These are phyloP conservation scores for Tetracentron sinense DNA, from an alignment of 164 flowering plant species.

Conservation along the genomic window DNA sequence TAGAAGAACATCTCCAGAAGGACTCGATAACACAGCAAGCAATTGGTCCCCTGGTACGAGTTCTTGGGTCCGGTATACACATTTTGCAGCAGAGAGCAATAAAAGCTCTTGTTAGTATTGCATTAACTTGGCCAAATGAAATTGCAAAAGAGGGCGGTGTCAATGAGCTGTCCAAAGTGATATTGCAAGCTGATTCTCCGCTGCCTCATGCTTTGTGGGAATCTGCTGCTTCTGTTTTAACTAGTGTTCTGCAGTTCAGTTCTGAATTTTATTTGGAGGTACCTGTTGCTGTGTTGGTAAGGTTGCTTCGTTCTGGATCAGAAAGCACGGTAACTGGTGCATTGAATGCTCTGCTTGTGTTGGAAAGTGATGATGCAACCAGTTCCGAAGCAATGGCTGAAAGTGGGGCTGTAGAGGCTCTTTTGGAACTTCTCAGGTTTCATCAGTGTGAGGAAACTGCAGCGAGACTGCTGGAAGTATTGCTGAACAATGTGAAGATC, in stretches of 20 bases:
- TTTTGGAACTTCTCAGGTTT: constrained; percentile 59
- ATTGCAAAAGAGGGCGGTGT: constrained; percentile 99
- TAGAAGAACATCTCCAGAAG: constrained; percentile 89
- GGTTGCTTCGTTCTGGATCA: constrained; percentile 80
- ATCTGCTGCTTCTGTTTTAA: constrained; percentile 78
- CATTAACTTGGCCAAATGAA: constrained; percentile 92
- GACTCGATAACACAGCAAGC: constrained; percentile 73
- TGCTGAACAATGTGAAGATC: constrained; percentile 74
- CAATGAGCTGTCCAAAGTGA: constrained; percentile 77
- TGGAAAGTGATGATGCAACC: constrained; percentile 90
- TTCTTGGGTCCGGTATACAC: constrained; percentile 78
- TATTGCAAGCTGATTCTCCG: constrained; percentile 82
- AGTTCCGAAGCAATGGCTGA: constrained; percentile 99
- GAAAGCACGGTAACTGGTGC: constrained; percentile 86
- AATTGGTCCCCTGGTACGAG: constrained; percentile 78
- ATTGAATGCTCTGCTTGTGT: constrained; percentile 83
- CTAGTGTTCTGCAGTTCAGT: constrained; percentile 84
- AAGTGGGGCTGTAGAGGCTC: constrained; percentile 82
- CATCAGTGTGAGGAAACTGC: constrained; percentile 80
- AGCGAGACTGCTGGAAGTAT: constrained; percentile 66
- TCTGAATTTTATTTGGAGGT: constrained; percentile 95
- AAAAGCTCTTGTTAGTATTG: constrained; percentile 82
- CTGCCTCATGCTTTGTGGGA: constrained; percentile 96
- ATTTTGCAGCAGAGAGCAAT: constrained; percentile 91
- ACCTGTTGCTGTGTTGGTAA: constrained; percentile 92